Evolutionary conservation across 2,329 filamentous ascomycete genomes (phyloP), one percentile per base, ranked within the genome.

Genomic region (Stenocarpella maydis): DNA sequence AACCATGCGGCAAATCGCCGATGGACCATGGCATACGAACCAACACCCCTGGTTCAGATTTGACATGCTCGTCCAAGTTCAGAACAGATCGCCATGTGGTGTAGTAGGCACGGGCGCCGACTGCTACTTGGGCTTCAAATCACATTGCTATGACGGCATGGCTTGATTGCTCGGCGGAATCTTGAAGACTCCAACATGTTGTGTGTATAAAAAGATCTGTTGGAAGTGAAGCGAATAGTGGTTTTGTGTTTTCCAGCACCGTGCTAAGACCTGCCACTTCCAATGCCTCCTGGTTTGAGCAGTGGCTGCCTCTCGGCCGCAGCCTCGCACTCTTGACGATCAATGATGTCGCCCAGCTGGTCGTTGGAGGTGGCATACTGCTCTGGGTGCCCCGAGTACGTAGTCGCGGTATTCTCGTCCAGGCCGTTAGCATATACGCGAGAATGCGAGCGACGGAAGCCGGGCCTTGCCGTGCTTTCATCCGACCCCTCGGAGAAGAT

Each of bases 321-420:
- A 37, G 85, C 84, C 19, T 85, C 84, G 52, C 82, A 78, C 67
- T 86, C 85, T 72, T 87, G 85, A 24, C 84, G 82, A 70, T 86
- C 84, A 70, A 82, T 77, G 45, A 86, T 83, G 43, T 83, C 80
- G 61, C 85, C 82, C 71, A 86, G 77, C 69, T 87, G 83, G 68
- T 86, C 84, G 43, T 85, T 83, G 3, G 82, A 85, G 61, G 84
- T 81, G 39, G 84, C 84, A 65, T 87, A 86, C 69, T 81, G 80
- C 74, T 87, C 84, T 3, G 85, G 84, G 65, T 87, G 85, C 1
- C 83, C 83, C 1, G 84, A 85, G 72, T 86, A 86, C 0, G 83
- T 84, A 6, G 84, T 83, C 3, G 85, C 84, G 10, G 84, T 79
- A 14, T 82, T 82, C 41, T 85, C 83, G 72, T 87, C 85, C 78